These are phyloP conservation scores for Termitomyces sp. DNA, from an alignment of 768 basidiomycete genomes.

Conservation along the genomic window DNA sequence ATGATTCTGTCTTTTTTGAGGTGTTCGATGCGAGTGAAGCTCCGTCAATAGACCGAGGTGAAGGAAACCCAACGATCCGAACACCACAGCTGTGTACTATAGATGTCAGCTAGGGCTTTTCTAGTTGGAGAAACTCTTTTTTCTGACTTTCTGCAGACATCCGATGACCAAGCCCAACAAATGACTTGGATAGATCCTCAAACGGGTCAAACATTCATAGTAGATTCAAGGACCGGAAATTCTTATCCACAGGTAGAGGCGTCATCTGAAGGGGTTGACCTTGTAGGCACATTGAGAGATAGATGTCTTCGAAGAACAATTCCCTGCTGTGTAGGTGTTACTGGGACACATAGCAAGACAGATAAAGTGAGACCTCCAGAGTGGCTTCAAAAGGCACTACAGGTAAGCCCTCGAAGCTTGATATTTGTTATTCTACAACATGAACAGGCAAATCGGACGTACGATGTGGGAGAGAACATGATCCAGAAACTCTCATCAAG, in stretches of 20 bases:
- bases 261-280: constrained; percentile 3
- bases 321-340: constrained; percentile 16
- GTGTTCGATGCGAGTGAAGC: not conserved
- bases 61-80: not conserved
- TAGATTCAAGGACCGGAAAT: constrained; percentile 68
- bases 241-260: constrained; percentile 36
- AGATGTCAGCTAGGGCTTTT: not conserved
- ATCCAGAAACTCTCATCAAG: constrained; percentile 30
- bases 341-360: not conserved
- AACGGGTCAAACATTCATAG: constrained; percentile 50
- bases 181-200: constrained; percentile 58
- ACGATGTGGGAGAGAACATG: constrained; percentile 38
- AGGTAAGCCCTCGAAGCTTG: constrained; percentile 29
- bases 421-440: not conserved
- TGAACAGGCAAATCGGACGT: constrained; percentile 50
- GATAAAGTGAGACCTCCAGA: constrained; percentile 30
- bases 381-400: constrained; percentile 61
- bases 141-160: constrained; percentile 7
- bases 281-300: constrained; percentile 1
- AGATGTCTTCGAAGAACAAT: constrained; percentile 20
- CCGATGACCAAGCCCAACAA: constrained; percentile 23
- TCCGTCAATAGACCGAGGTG: not conserved
- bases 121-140: not conserved
- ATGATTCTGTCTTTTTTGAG: constrained; percentile 32
- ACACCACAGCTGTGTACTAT: not conserved